Evolutionary conservation across 805 yeast species (phyloP).

Genomic region (Saturnispora sanitii): DNA sequence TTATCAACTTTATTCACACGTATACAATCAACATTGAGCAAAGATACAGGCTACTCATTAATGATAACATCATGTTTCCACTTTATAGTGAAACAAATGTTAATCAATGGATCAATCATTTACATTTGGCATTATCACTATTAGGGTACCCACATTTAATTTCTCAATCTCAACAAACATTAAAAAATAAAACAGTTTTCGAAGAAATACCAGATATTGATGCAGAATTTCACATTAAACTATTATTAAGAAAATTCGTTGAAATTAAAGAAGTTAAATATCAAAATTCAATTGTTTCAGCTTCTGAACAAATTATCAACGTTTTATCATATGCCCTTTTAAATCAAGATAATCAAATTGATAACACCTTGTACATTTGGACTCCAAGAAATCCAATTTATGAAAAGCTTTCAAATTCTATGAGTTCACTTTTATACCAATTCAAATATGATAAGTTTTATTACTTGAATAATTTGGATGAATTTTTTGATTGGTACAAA

Average conservation of each 20-base stretch:
- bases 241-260: neutral
- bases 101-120: constrained; percentile 2
- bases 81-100: neutral
- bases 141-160: constrained; percentile 2
- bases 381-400: neutral
- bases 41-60: neutral
- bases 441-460: constrained; percentile 1
- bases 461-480: neutral
- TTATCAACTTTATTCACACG: neutral
- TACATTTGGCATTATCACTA: neutral
- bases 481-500: constrained; percentile 6
- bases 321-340: neutral
- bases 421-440: neutral
- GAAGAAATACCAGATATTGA: neutral
- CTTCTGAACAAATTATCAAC: constrained; percentile 5
- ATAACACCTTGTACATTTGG: neutral
- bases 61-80: neutral
- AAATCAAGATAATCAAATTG: neutral
- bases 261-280: neutral
- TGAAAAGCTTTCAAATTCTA: neutral
- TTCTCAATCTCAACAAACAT: neutral
- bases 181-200: neutral
- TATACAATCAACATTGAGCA: neutral
- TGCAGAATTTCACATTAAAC: constrained; percentile 1
- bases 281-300: constrained; percentile 3